A percentile compares a stretch with the other conserved stretches of the same genome.
These are phyloP conservation scores for Yamadazyma sp. DNA, from an alignment of 805 yeast species.

Conservation along the genomic window DNA sequence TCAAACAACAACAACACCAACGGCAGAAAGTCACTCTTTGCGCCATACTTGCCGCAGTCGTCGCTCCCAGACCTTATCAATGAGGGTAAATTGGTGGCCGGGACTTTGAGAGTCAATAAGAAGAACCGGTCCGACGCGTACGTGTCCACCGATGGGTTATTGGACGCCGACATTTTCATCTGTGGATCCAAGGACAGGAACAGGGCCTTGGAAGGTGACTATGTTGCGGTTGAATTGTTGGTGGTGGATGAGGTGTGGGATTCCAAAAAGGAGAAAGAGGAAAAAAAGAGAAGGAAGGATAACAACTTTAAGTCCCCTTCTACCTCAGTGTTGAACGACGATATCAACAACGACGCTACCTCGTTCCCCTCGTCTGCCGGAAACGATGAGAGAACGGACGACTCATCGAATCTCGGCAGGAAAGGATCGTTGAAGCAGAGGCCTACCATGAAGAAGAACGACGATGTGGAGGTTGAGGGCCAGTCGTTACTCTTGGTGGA, in stretches of 20 bases:
- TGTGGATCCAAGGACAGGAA: conserved; percentile 98
- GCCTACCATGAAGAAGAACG: conserved; percentile 96
- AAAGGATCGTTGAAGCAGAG: conserved; percentile 91
- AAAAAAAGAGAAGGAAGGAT: conserved; percentile 88
- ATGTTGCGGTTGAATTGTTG: conserved; percentile 91
- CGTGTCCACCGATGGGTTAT: conserved; percentile 92
- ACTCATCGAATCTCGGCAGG: conserved; percentile 50
- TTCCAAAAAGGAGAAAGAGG: conserved; percentile 94
- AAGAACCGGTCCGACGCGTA: conserved; percentile 97
- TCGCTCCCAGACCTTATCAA: conserved; percentile 84
- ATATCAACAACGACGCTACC: conserved; percentile 79
- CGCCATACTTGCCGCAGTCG: conserved; percentile 94
- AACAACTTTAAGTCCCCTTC: conserved; percentile 34
- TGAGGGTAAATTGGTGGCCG: conserved; percentile 91
- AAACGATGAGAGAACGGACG: conserved; percentile 28
- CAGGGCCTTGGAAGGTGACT: conserved; percentile 94
- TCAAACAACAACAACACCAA: conserved; percentile 34
- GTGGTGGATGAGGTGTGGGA: conserved; percentile 98
- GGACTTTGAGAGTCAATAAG: conserved; percentile 89
- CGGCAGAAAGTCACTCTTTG: conserved; percentile 79
- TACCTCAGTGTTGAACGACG: conserved; percentile 53
- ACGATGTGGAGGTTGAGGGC: conserved; percentile 98
- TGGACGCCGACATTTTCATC: conserved; percentile 95
- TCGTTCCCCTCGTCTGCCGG: conserved; percentile 42
- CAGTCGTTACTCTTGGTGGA: conserved; percentile 88